A percentile compares a stretch with the other conserved stretches of the same genome.
These are phyloP conservation scores for Arxiozyma heterogenica DNA, from an alignment of 1,139 yeast genomes.

Conservation along the genomic window DNA sequence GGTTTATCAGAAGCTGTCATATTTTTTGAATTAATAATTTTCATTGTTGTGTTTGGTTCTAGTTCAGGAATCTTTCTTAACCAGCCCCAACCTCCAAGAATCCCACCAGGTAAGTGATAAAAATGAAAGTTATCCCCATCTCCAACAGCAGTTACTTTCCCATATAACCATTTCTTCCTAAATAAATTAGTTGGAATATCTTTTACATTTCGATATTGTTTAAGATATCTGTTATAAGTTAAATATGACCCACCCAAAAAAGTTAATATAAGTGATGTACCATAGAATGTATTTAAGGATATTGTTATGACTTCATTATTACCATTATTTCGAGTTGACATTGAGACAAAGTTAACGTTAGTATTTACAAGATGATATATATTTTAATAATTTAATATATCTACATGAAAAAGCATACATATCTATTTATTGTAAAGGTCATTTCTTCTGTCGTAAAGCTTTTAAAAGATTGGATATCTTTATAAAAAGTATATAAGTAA, in stretches of 20 bases:
- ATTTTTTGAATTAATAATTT: not conserved
- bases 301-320: not conserved
- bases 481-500: not conserved
- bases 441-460: not conserved
- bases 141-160: constrained; percentile 84
- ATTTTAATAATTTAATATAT: too few species aligned
- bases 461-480: not conserved
- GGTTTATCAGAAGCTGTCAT: not conserved
- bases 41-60: constrained; percentile 6
- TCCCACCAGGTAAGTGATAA: constrained; percentile 91
- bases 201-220: constrained; percentile 33
- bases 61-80: constrained; percentile 43
- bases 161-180: constrained; percentile 47
- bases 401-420: not conserved
- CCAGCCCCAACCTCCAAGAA: constrained; percentile 91
- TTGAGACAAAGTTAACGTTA: not conserved
- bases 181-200: constrained; percentile 36
- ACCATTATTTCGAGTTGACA: not conserved
- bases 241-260: constrained; percentile 25
- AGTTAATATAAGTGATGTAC: not conserved
- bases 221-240: constrained; percentile 33
- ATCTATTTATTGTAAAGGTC: not conserved
- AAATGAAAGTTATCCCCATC: constrained; percentile 94
- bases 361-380: not conserved
- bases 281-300: not conserved